Percentiles rank a stretch among this genome's conserved stretches.
phyloP scores from a whole-genome alignment of 1,139 yeast genomes.

The Diutina rugosa region DNA sequence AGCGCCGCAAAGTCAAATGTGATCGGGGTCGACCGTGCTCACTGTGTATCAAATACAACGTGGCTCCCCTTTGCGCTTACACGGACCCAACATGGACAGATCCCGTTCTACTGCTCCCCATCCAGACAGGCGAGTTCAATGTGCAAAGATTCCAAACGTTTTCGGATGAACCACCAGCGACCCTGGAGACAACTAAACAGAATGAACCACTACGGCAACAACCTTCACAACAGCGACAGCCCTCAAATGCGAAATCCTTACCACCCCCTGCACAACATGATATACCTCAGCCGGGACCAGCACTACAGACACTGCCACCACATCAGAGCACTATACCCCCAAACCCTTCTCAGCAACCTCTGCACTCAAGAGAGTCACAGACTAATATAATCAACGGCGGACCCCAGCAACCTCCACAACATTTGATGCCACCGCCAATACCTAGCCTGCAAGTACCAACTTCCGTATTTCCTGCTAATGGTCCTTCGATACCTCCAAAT shows the following conservation, averaged over 20 bases:
- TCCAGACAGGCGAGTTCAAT: not conserved
- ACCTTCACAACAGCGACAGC: not conserved
- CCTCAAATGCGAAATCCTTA: not conserved
- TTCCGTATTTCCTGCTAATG: not conserved
- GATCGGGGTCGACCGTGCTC: slow-evolving; percentile 16
- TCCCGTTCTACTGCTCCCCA: not conserved
- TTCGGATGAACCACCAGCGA: not conserved
- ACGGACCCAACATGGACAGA: slow-evolving; percentile 8
- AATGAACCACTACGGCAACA: not conserved
- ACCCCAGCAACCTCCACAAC: not conserved
- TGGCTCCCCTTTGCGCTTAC: slow-evolving; percentile 17
- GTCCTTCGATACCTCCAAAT: not conserved
- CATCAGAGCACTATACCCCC: not conserved
- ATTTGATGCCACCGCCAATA: not conserved
- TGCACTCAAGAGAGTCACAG: not conserved
- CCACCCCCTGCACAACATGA: not conserved
- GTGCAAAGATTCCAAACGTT: not conserved
- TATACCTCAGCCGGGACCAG: not conserved
- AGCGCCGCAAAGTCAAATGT: slow-evolving; percentile 17
- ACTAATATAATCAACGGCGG: not conserved
- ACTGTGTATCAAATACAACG: slow-evolving; percentile 14
- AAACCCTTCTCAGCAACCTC: not conserved
- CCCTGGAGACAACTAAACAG: not conserved
- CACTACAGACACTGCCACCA: not conserved
- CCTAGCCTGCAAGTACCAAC: not conserved